These are phyloP conservation scores for Deuterostichococcus epilithicus DNA, from an alignment of 139 green algal species.

Conservation along the genomic window DNA sequence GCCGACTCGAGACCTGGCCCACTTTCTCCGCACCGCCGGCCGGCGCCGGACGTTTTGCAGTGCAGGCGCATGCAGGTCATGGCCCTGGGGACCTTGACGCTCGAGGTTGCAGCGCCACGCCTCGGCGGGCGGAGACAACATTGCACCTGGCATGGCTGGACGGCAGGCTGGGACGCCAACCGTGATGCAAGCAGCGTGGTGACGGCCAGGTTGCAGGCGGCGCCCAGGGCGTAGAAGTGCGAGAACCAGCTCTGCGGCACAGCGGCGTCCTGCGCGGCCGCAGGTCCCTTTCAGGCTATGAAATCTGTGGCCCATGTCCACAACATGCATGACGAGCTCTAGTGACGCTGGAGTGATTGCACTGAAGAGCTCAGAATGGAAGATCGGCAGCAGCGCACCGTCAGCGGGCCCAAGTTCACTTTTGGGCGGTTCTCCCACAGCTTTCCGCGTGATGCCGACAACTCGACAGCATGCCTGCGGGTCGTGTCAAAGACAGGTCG, in stretches of 20 bases:
- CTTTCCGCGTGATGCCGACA: conserved; percentile 49
- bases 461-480: conserved; percentile 34
- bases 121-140: too few relatives aligned
- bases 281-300: background rate
- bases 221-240: conserved; percentile 72
- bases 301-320: background rate
- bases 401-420: conserved; percentile 34
- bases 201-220: conserved; percentile 15
- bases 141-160: too few relatives aligned
- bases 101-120: too few relatives aligned
- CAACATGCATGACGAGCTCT: background rate
- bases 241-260: conserved; percentile 72
- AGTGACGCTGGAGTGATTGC: background rate
- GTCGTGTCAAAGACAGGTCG: too few relatives aligned
- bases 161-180: too few relatives aligned
- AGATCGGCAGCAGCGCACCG: conserved; percentile 13
- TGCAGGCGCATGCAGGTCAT: too few relatives aligned
- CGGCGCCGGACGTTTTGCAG: too few relatives aligned
- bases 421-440: conserved; percentile 43
- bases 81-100: too few relatives aligned
- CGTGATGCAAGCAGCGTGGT: too few relatives aligned
- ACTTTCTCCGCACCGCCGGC: too few relatives aligned
- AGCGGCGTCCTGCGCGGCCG: conserved; percentile 33
- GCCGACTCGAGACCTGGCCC: too few relatives aligned
- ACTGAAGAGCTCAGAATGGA: background rate